A percentile compares a stretch with the other conserved stretches of the same genome.
Evolutionary conservation across 2,329 filamentous ascomycete species (phyloP).

Genomic region (Penicillium capsulatum): DNA sequence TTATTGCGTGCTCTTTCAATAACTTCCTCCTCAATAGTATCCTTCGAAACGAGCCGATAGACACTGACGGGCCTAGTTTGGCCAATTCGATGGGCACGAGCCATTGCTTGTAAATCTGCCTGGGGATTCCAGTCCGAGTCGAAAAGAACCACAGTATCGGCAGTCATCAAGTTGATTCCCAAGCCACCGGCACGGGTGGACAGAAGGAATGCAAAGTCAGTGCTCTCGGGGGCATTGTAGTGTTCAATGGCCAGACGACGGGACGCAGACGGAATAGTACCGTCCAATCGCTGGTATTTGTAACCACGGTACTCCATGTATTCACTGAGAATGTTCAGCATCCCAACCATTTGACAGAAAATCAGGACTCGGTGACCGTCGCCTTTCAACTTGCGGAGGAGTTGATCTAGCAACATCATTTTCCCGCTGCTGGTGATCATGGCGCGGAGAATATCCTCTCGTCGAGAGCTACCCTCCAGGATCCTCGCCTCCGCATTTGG

Average conservation of each 20-base stretch:
- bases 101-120: conserved; percentile 97
- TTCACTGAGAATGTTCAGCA: conserved; percentile 92
- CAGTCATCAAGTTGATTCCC: conserved; percentile 99
- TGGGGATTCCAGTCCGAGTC: conserved; percentile 98
- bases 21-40: conserved; percentile 97
- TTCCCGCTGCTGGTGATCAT: conserved; percentile 97
- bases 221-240: conserved; percentile 94
- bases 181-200: conserved; percentile 94
- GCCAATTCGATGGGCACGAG: conserved; percentile 93
- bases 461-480: conserved; percentile 70
- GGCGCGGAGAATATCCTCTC: conserved; percentile 86
- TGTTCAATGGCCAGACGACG: conserved; percentile 94
- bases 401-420: conserved; percentile 96
- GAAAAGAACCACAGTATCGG: conserved; percentile 95
- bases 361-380: conserved; percentile 95
- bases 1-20: conserved; percentile 95
- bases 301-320: conserved; percentile 92
- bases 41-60: conserved; percentile 93
- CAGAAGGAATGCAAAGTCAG: conserved; percentile 92
- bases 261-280: conserved; percentile 83
- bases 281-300: conserved; percentile 89
- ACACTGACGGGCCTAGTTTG: conserved; percentile 95
- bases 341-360: conserved; percentile 99
- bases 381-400: conserved; percentile 87
- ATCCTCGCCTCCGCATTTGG: conserved; percentile 88